Percentiles rank a stretch among this genome's conserved stretches.
phyloP scores from a whole-genome alignment of 2,329 filamentous ascomycete genomes.

The Phoma sp. region DNA sequence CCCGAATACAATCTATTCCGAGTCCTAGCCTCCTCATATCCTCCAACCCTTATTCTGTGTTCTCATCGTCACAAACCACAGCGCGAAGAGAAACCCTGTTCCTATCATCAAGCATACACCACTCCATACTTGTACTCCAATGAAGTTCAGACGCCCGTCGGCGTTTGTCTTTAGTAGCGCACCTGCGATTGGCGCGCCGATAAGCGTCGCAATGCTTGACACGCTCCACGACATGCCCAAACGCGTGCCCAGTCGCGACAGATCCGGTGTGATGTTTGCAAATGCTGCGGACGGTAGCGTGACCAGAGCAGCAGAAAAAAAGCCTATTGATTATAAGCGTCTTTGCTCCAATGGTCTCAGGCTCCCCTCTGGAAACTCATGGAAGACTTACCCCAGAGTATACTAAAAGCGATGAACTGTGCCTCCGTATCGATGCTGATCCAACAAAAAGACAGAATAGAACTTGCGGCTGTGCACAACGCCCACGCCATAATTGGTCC shows the following conservation, averaged over 20 bases:
- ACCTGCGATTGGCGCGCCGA: slow-evolving; percentile 47
- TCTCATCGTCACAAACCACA: slow-evolving; percentile 35
- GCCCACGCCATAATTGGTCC: slow-evolving; percentile 46
- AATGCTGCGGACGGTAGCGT: slow-evolving; percentile 47
- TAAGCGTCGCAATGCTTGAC: slow-evolving; percentile 44
- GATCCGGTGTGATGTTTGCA: slow-evolving; percentile 46
- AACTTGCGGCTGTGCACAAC: slow-evolving; percentile 37
- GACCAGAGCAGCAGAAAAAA: slow-evolving; percentile 47
- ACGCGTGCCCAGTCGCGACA: slow-evolving; percentile 43
- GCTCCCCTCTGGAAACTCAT: background rate
- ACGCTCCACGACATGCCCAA: slow-evolving; percentile 49
- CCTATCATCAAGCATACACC: slow-evolving; percentile 44
- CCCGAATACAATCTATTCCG: background rate
- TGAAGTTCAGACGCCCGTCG: slow-evolving; percentile 33
- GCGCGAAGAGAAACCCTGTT: slow-evolving; percentile 30
- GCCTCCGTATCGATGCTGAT: slow-evolving; percentile 39
- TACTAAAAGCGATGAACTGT: slow-evolving; percentile 42
- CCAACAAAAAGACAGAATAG: slow-evolving; percentile 40
- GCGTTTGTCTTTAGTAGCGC: slow-evolving; percentile 34
- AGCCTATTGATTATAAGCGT: slow-evolving; percentile 28
- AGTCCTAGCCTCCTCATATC: slow-evolving; percentile 26
- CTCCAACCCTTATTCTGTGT: slow-evolving; percentile 40
- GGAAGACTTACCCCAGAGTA: slow-evolving; percentile 43
- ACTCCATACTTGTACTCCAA: slow-evolving; percentile 46
- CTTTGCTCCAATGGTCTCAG: background rate